Base-by-base conservation (phyloP, 140 eudicot genomes). In the Anethum foeniculum region DNA sequence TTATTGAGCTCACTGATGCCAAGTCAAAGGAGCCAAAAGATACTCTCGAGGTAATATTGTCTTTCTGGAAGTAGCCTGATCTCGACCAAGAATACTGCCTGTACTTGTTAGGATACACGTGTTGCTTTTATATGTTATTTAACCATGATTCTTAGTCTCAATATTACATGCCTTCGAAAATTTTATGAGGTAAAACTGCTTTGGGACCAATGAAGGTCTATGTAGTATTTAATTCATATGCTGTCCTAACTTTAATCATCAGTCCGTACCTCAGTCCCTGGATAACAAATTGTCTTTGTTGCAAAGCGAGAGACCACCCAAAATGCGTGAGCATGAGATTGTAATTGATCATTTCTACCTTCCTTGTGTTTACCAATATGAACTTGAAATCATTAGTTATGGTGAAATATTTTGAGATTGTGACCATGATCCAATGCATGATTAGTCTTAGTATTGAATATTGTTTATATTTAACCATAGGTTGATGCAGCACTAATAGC, bases 401-500 rank as follows among this genome's bases (percentile, higher is more conserved):
- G 68, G 32, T 60, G 6, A 60, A 60, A 8, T 60, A 60, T 60
- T 8, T 60, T 60, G 32, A 60, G 30, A 21, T n/a, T n/a, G 15
- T 60, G 30, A 60, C 68, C 11, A 21, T 60, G 12, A 11, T 27
- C 27, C 1, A 28, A 60, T 8, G 11, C 52, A 16, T 60, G 49
- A 48, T 82, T 16, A 64, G 56, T 39, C 30, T 56, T n/a, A n/a
- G 5, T n/a, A 62, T 58, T 10, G 21, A 21, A 72, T 28, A 18
- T 34, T 34, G 19, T 49, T 36, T 11, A 28, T 71, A 38, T 79
- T 82, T 81, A 39, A 52, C 52, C 72, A 44, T 46, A 92, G 94
- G 94, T 90, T 11, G 97, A 92, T 83, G 97, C 93, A 65, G 93
- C 97, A 76, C 83, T 92, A 73, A 92, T 92, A 80, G 97, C 97